A percentile compares a stretch with the other conserved stretches of the same genome.
These are phyloP conservation scores for Hanseniaspora lachancei DNA, from an alignment of 805 yeast species.

Conservation along the genomic window DNA sequence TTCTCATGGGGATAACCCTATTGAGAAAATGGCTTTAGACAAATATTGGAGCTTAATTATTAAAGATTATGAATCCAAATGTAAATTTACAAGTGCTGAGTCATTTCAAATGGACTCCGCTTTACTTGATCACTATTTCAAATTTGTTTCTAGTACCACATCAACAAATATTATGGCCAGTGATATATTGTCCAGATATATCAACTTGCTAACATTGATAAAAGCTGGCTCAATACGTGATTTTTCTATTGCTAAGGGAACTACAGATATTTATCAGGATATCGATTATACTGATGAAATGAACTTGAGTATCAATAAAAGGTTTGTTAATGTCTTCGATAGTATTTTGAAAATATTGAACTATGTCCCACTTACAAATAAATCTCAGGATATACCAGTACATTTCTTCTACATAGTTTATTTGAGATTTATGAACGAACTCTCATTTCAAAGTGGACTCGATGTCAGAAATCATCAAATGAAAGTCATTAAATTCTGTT, in stretches of 20 bases:
- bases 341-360: background rate
- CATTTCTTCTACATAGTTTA: conserved; percentile 10
- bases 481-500: background rate
- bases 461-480: background rate
- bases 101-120: conserved; percentile 1
- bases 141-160: background rate
- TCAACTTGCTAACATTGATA: conserved; percentile 4
- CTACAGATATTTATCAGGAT: background rate
- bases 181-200: conserved; percentile 8
- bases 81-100: conserved; percentile 1
- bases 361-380: background rate
- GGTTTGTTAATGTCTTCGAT: background rate
- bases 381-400: conserved; percentile 4
- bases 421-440: conserved; percentile 8
- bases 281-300: background rate
- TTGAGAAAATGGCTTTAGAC: background rate
- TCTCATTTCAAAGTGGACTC: background rate
- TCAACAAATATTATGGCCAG: background rate
- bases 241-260: background rate
- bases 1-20: background rate
- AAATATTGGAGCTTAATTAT: conserved; percentile 7
- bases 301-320: background rate
- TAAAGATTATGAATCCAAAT: background rate
- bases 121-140: conserved; percentile 2
- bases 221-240: conserved; percentile 9